Percentiles rank a stretch among this genome's conserved stretches.
Conservation (phyloP, 2,329 filamentous ascomycete genomes). For the Fusarium liriodendri region DNA sequence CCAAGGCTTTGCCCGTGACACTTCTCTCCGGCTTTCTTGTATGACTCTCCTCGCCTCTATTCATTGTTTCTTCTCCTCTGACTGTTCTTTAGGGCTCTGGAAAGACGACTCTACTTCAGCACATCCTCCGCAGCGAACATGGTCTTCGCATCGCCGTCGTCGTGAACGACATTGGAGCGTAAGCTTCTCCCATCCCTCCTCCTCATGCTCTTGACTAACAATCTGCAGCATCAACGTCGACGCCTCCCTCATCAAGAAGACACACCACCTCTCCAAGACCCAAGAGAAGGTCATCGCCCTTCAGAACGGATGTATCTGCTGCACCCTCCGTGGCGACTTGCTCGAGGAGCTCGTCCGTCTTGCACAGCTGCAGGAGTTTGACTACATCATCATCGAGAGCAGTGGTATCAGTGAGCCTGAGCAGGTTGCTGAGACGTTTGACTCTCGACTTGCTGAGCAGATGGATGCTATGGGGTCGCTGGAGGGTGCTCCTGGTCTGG, state of each 20-base stretch:
- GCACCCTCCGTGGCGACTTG: slow-evolving; percentile 77
- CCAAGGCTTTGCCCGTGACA: slow-evolving; percentile 48
- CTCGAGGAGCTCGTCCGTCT: slow-evolving; percentile 76
- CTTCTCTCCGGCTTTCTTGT: slow-evolving; percentile 51
- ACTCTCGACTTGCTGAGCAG: slow-evolving; percentile 63
- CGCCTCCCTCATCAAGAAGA: slow-evolving; percentile 68
- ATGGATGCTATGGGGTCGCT: slow-evolving; percentile 52
- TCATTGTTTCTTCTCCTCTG: too few relatives aligned
- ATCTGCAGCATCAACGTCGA: slow-evolving; percentile 70
- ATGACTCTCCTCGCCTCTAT: too few relatives aligned
- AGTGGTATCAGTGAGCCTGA: slow-evolving; percentile 79
- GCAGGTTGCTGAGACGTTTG: slow-evolving; percentile 80
- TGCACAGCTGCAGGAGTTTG: slow-evolving; percentile 69
- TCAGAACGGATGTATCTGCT: slow-evolving; percentile 82
- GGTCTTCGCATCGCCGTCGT: slow-evolving; percentile 77
- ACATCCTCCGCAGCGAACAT: slow-evolving; percentile 75
- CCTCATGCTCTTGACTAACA: not conserved
- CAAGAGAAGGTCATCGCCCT: slow-evolving; percentile 75
- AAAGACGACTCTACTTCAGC: slow-evolving; percentile 77
- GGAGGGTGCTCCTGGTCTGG: slow-evolving; percentile 46
- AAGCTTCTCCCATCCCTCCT: slow-evolving; percentile 27
- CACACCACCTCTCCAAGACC: slow-evolving; percentile 66
- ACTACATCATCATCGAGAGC: slow-evolving; percentile 79
- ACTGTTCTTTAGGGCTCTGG: slow-evolving; percentile 66
- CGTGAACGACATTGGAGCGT: slow-evolving; percentile 78